Evolutionary conservation across 805 yeast species (phyloP).

Genomic region (Zygosaccharomyces lentus): DNA sequence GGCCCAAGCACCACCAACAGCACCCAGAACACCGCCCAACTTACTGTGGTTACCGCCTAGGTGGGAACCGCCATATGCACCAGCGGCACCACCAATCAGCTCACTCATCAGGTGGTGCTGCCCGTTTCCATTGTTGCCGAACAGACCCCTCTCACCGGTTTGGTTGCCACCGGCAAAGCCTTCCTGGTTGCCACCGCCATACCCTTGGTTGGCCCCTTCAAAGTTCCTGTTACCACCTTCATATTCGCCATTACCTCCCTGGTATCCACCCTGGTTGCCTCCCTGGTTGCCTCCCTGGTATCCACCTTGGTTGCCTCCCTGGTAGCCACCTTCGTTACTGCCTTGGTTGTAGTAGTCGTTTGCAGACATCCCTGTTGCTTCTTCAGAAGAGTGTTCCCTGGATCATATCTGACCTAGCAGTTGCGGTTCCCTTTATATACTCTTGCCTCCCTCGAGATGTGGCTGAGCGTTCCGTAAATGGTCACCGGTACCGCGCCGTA

Average conservation of each 20-base stretch:
- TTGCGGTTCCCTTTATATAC: neutral
- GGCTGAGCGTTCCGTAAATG: constrained; percentile 1
- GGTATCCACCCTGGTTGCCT: neutral
- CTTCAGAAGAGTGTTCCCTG: neutral
- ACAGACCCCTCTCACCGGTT: constrained; percentile 4
- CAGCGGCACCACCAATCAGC: constrained; percentile 49
- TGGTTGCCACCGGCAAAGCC: constrained; percentile 32
- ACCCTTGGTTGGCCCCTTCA: constrained; percentile 20
- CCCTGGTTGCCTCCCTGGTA: constrained; percentile 15
- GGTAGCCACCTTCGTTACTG: neutral
- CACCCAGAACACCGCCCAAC: constrained; percentile 49
- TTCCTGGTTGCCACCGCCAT: neutral
- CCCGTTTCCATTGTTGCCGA: neutral
- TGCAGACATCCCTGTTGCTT: constrained; percentile 2
- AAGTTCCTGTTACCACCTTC: constrained; percentile 27
- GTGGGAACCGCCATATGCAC: constrained; percentile 50
- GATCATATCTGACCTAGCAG: too few species aligned
- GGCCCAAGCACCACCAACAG: constrained; percentile 50
- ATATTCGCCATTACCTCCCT: neutral
- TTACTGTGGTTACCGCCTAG: constrained; percentile 26
- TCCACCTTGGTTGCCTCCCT: constrained; percentile 33
- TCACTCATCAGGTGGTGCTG: constrained; percentile 29
- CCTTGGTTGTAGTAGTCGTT: constrained; percentile 6
- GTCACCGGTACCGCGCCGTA: too few species aligned
- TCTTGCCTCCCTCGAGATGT: neutral